Evolutionary conservation across 441 rosid genomes (phyloP), one percentile per base, ranked within the genome.

Genomic region (Populus trichocarpa): DNA sequence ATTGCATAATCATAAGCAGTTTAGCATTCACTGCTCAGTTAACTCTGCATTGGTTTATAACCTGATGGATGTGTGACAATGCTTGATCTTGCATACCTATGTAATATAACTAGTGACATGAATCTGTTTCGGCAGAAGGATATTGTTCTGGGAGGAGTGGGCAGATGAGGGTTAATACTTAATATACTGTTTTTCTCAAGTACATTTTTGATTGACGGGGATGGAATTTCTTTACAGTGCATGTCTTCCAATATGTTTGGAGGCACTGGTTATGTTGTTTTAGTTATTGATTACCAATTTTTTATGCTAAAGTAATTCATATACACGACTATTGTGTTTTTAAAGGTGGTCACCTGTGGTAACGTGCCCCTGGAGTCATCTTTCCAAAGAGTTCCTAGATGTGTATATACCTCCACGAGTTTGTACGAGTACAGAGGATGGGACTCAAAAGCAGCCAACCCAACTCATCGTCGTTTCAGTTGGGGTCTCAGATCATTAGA

Each of bases 321-420:
- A 35, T 69, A 16, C 78, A 13, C 25, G 35, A 38, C 57, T 46
- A n/a, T 40, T 76, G 61, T 78, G 75, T 59, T 71, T 40, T 66
- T 87, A 85, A 84, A 97, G 98, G 97, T 97, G 75, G 98, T 97
- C 74, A 97, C 99, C 72, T 97, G 99, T 80, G 99, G 99, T 26
- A 97, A 94, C 70, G 91, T 94, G 74, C 99, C 98, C 26, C 98
- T 96, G 8, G 98, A 96, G 82, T 94, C 99, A 66, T 94, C 99
- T 69, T 96, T 92, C 82, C 95, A 88, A 67, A 94, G 92, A 81
- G 93, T 96, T 79, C 98, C 99, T 32, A 89, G 99, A 87, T 96
- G 99, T 82, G 97, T 96, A 63, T 96, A 93, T 82, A 93, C 98
- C 63, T 93, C 98, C 16, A 94, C 99, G 53, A 87, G 91, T 80